These are phyloP conservation scores for Tuber magnatum DNA, from an alignment of 495 filamentous ascomycete species.

Conservation along the genomic window DNA sequence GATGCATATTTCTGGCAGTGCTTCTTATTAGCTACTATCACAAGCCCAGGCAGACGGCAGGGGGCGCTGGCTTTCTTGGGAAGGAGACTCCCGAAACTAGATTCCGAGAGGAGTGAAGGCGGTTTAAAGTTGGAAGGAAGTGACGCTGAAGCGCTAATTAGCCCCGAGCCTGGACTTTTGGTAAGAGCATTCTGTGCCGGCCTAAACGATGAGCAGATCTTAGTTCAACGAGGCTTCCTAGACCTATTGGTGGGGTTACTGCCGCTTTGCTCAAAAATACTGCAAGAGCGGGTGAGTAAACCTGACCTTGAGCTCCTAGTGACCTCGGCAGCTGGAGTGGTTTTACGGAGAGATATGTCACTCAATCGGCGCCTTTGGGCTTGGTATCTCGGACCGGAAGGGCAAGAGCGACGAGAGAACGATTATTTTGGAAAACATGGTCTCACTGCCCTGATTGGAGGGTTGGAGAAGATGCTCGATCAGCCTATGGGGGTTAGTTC, in stretches of 20 bases:
- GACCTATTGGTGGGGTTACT: slow-evolving; percentile 87
- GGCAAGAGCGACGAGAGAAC: slow-evolving; percentile 48
- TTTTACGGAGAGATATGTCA: slow-evolving; percentile 86
- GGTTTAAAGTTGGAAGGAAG: slow-evolving; percentile 38
- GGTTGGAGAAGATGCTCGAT: slow-evolving; percentile 71
- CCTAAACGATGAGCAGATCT: slow-evolving; percentile 76
- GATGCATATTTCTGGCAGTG: slow-evolving; percentile 98
- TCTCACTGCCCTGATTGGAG: slow-evolving; percentile 60
- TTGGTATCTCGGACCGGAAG: slow-evolving; percentile 82
- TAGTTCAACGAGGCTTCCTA: slow-evolving; percentile 88
- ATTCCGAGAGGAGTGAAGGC: slow-evolving; percentile 36
- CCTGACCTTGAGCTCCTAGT: slow-evolving; percentile 74
- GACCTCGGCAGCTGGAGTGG: slow-evolving; percentile 73
- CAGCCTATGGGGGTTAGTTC: slow-evolving; percentile 48
- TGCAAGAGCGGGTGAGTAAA: slow-evolving; percentile 63
- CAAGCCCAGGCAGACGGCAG: slow-evolving; percentile 70
- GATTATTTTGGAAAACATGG: slow-evolving; percentile 80
- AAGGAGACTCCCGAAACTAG: slow-evolving; percentile 71
- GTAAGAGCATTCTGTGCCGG: slow-evolving; percentile 86
- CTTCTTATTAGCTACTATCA: slow-evolving; percentile 88
- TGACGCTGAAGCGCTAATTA: slow-evolving; percentile 63
- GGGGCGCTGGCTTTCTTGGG: slow-evolving; percentile 80
- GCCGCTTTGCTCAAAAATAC: slow-evolving; percentile 74
- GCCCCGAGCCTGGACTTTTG: slow-evolving; percentile 87
- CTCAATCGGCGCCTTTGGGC: slow-evolving; percentile 88